These are phyloP conservation scores for Coemansia reversa DNA, from an alignment of 192 early-diverging fungal species.

Conservation along the genomic window DNA sequence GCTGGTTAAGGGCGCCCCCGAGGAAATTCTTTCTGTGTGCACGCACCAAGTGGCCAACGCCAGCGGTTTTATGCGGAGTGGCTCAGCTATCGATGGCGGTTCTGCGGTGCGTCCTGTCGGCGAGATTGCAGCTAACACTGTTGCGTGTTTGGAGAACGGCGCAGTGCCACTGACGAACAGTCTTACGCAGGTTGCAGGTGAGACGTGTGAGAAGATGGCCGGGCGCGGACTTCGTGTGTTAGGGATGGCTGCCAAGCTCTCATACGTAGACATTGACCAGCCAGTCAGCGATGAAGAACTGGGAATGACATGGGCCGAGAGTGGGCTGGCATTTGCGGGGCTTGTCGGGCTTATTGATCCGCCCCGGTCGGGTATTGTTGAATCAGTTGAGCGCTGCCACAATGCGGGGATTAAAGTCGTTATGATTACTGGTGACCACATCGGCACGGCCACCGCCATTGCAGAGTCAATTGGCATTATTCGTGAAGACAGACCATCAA, in stretches of 20 bases:
- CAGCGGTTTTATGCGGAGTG: conserved; percentile 31
- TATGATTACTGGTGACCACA: conserved; percentile 98
- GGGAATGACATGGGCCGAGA: conserved; percentile 58
- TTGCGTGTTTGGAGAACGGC: conserved; percentile 28
- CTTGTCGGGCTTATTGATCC: conserved; percentile 94
- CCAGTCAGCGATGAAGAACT: conserved; percentile 35
- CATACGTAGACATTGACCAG: conserved; percentile 57
- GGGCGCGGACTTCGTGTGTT: conserved; percentile 83
- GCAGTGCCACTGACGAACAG: conserved; percentile 30
- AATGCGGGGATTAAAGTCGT: conserved; percentile 92
- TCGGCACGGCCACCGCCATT: conserved; percentile 90
- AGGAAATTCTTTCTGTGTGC: conserved; percentile 71
- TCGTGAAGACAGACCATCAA: conserved; percentile 55
- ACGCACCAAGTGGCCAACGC: conserved; percentile 28
- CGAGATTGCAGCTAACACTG: conserved; percentile 17
- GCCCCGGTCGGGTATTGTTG: conserved; percentile 77
- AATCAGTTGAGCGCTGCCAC: conserved; percentile 79
- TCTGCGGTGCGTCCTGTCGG: conserved; percentile 12
- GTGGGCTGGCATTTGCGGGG: conserved; percentile 81
- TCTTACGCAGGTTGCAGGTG: conserved; percentile 25
- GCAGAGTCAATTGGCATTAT: conserved; percentile 88
- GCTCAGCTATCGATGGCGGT: conserved; percentile 14
- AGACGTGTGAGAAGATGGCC: conserved; percentile 69
- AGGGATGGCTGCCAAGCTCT: conserved; percentile 74
- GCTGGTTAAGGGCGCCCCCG: conserved; percentile 90